A percentile compares a stretch with the other conserved stretches of the same genome.
Conservation (phyloP, 2,329 filamentous ascomycete genomes). For the Thermoascus crustaceus region DNA sequence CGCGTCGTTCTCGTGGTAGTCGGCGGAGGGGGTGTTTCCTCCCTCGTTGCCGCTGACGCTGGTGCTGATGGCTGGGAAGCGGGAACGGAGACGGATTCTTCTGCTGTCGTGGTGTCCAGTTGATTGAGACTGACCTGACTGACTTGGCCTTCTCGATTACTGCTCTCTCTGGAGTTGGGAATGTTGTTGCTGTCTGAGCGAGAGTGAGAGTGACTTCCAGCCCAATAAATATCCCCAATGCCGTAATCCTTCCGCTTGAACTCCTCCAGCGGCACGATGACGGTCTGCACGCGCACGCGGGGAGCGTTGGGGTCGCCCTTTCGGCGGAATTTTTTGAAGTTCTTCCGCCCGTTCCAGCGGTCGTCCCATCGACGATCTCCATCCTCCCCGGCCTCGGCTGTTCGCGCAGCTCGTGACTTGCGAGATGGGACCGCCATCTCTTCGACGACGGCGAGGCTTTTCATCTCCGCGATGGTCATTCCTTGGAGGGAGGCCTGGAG, state of each 20-base stretch:
- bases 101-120: conserved; percentile 4
- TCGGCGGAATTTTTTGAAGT: conserved; percentile 77
- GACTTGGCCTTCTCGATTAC: conserved; percentile 22
- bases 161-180: conserved; percentile 10
- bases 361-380: conserved; percentile 67
- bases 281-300: conserved; percentile 40
- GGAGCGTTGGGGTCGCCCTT: conserved; percentile 25
- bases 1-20: conserved; percentile 4
- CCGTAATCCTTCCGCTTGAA: conserved; percentile 64
- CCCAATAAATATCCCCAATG: conserved; percentile 70
- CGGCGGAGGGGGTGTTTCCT: conserved; percentile 7
- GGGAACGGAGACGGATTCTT: conserved; percentile 9
- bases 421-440: conserved; percentile 56
- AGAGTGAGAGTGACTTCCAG: conserved; percentile 28
- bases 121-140: conserved; percentile 4
- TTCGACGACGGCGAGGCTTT: conserved; percentile 67
- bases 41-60: background rate
- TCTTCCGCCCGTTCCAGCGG: conserved; percentile 86
- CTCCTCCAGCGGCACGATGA: conserved; percentile 65
- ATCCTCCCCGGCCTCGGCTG: conserved; percentile 25
- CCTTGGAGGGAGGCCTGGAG: conserved; percentile 50
- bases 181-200: conserved; percentile 14
- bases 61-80: no score
- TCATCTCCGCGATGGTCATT: conserved; percentile 64
- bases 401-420: no score